Evolutionary conservation across 441 rosid genomes (phyloP), one percentile per base, ranked within the genome.

Genomic region (Flueggea neowawraea): DNA sequence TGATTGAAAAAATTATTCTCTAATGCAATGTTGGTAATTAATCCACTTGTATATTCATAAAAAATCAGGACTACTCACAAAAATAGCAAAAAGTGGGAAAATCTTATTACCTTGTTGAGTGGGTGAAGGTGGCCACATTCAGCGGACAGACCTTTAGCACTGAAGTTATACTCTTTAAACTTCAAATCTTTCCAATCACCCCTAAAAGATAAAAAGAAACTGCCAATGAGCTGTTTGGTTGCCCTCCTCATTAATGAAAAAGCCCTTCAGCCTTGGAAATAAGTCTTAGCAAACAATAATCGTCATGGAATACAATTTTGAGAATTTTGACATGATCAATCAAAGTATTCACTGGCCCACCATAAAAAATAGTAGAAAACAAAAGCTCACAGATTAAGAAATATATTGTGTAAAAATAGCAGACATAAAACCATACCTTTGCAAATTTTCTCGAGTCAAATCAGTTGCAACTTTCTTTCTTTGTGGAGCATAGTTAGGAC

Each of bases 41-140:
- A 22, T 43, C 45, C 45, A 33, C 52, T 43, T 43, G 45, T 22
- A 41, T 10, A 44, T 31, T 7, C 16, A 55, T 33, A 12, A 71
- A 51, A 8, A 52, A 36, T 22, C 7, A 52, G 61, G 10, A 69
- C 63, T 57, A 51, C 2, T 58, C 17, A 1, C 45, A 61, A n/a
- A 54, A 53, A 6, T 17, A 70, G 16, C 55, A 47, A 58, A 11
- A 12, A 33, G 60, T 53, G 13, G 65, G 28, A 22, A 33, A 14
- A 52, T 17, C 22, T 8, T 12, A 44, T 72, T 80, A 78, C 99
- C 94, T 94, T 91, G 58, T 82, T 95, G 52, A 94, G 89, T 6
- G 99, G 99, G 67, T 94, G 97, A 63, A 94, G 89, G 82, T 91
- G 88, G 52, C 99, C 99, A 72, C 94, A 73, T 70, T 90, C 94